These are phyloP conservation scores for Podila horticola DNA, from an alignment of 192 early-diverging fungal species.

Conservation along the genomic window DNA sequence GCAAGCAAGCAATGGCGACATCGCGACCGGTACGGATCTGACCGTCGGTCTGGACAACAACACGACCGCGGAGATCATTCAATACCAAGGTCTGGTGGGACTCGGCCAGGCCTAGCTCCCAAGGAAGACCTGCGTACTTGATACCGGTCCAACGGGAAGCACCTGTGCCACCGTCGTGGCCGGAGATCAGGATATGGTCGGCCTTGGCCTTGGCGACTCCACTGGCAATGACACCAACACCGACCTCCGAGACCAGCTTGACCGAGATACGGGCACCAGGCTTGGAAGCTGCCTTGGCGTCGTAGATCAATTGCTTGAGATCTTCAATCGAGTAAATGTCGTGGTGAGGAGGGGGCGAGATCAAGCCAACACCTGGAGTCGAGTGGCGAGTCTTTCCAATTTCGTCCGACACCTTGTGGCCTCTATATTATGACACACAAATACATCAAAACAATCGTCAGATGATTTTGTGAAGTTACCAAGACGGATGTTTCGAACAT, in stretches of 20 bases:
- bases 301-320: constrained; percentile 98
- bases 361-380: constrained; percentile 94
- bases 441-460: not conserved
- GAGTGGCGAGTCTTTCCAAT: constrained; percentile 93
- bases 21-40: constrained; percentile 98
- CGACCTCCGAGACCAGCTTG: constrained; percentile 97
- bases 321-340: constrained; percentile 99
- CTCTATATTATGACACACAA: constrained; percentile 41
- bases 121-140: constrained; percentile 97
- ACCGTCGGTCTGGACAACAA: constrained; percentile 97
- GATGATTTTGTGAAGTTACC: not conserved
- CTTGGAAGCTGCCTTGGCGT: constrained; percentile 92
- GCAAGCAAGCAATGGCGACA: constrained; percentile 95
- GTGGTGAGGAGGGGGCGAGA: constrained; percentile 98
- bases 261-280: constrained; percentile 90
- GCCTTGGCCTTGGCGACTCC: constrained; percentile 98
- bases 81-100: constrained; percentile 98
- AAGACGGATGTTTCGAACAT: not conserved
- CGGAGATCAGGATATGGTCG: constrained; percentile 93
- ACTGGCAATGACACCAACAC: constrained; percentile 97
- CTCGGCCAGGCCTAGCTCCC: constrained; percentile 99
- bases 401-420: constrained; percentile 78
- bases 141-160: constrained; percentile 98
- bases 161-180: constrained; percentile 99
- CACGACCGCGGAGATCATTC: constrained; percentile 95